These are phyloP conservation scores for Yamadazyma siamensis DNA, from an alignment of 1,139 yeast genomes.

Conservation along the genomic window DNA sequence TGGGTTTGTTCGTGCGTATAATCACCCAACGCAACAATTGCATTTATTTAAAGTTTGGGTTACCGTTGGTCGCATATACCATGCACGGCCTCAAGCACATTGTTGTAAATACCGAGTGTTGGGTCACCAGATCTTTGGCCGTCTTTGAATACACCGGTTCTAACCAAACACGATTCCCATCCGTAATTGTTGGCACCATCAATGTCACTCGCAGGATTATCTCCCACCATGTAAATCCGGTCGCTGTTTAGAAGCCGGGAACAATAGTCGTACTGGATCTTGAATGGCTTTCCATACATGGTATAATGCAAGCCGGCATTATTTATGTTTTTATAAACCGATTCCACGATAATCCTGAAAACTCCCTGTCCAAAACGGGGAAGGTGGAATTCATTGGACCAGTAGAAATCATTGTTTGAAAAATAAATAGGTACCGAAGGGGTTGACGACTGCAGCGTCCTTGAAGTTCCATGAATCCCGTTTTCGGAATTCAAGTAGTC, in stretches of 20 bases:
- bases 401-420: conserved; percentile 82
- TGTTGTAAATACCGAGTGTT: conserved; percentile 43
- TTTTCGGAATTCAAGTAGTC: conserved; percentile 66
- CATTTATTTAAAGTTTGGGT: no score
- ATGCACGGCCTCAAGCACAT: conserved; percentile 46
- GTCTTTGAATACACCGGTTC: conserved; percentile 76
- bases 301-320: conserved; percentile 45
- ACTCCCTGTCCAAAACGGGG: conserved; percentile 96
- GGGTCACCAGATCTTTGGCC: conserved; percentile 18
- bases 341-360: conserved; percentile 61
- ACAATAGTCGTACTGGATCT: conserved; percentile 80
- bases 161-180: conserved; percentile 81
- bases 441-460: conserved; percentile 23
- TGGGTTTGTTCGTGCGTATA: no score
- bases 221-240: conserved; percentile 89
- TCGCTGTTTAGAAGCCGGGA: conserved; percentile 36
- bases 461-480: conserved; percentile 66
- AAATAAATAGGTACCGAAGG: conserved; percentile 81
- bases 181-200: conserved; percentile 84
- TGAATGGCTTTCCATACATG: conserved; percentile 82
- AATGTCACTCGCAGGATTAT: conserved; percentile 91
- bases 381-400: conserved; percentile 81
- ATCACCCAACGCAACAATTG: no score
- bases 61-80: no score
- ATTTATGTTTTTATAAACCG: conserved; percentile 59